phyloP scores from a whole-genome alignment of 768 basidiomycete species.

The Tylopilus vinaceipallidus region DNA sequence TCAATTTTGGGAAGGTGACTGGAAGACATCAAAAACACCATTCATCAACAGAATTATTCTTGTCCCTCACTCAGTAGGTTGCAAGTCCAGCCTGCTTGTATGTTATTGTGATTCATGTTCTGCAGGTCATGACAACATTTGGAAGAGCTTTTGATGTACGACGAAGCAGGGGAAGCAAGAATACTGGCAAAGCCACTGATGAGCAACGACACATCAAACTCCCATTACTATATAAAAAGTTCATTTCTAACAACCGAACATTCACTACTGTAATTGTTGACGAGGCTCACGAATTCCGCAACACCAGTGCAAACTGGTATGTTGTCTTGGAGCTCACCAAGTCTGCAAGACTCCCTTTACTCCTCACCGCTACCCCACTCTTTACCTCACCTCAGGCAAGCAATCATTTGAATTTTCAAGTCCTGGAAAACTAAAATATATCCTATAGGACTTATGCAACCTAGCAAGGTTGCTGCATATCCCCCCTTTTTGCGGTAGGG shows the following conservation, averaged over 20 bases:
- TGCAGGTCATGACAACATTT: constrained; percentile 9
- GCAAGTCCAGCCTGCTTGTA: neutral
- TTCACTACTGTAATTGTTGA: neutral
- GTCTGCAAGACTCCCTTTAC: constrained; percentile 3
- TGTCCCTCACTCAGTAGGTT: constrained; percentile 5
- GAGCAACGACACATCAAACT: constrained; percentile 7
- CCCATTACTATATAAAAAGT: constrained; percentile 4
- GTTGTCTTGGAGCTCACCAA: neutral
- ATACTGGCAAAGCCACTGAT: constrained; percentile 4
- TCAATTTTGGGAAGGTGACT: constrained; percentile 8
- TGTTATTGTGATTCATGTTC: neutral
- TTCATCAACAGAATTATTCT: constrained; percentile 3
- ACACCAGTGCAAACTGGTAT: constrained; percentile 7
- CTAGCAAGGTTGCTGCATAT: constrained; percentile 4
- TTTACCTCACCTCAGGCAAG: constrained; percentile 5
- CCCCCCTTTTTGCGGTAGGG: neutral
- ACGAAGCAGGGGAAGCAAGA: neutral
- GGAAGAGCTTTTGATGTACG: constrained; percentile 4
- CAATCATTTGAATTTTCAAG: neutral
- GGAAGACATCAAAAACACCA: constrained; percentile 2
- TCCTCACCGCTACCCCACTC: constrained; percentile 4
- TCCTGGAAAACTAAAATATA: too few relatives aligned
- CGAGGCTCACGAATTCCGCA: constrained; percentile 5
- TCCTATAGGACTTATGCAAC: constrained; percentile 6
- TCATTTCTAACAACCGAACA: neutral